A percentile compares a stretch with the other conserved stretches of the same genome.
phyloP scores from a whole-genome alignment of 2,329 filamentous ascomycete species.

The Colletotrichum tamarilloi region DNA sequence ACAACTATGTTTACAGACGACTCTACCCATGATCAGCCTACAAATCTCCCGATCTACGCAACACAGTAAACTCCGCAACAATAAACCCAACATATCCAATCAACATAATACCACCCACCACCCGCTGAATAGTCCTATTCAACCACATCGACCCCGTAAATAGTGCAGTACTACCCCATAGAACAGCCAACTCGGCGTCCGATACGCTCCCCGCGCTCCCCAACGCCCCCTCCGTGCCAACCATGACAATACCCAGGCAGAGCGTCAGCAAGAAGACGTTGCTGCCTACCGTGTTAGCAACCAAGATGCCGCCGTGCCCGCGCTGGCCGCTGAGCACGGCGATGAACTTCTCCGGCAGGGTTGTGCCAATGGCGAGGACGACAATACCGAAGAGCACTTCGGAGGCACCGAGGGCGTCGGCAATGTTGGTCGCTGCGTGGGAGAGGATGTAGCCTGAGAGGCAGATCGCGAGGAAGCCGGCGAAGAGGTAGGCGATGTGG shows the following conservation, averaged over 20 bases:
- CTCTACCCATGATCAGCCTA: background rate
- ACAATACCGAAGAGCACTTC: constrained; percentile 54
- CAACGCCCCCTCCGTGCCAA: constrained; percentile 24
- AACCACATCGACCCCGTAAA: constrained; percentile 32
- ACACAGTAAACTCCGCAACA: constrained; percentile 35
- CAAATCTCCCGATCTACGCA: background rate
- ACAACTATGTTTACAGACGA: background rate
- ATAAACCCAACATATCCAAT: constrained; percentile 37
- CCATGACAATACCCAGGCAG: constrained; percentile 55
- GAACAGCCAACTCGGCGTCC: constrained; percentile 32
- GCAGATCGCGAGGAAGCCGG: constrained; percentile 57
- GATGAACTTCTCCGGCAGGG: constrained; percentile 64
- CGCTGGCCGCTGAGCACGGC: constrained; percentile 58
- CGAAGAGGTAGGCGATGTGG: constrained; percentile 48
- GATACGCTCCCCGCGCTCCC: constrained; percentile 25
- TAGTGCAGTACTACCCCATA: constrained; percentile 33
- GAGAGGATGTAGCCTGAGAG: constrained; percentile 62
- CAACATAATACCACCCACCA: constrained; percentile 34
- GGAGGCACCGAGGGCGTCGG: constrained; percentile 54
- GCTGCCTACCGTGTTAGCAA: constrained; percentile 63
- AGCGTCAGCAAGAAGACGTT: constrained; percentile 66
- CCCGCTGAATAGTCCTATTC: constrained; percentile 22
- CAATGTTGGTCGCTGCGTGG: constrained; percentile 57
- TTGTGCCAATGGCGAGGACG: constrained; percentile 62
- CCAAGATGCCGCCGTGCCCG: constrained; percentile 60